Conservation (phyloP, 768 basidiomycete genomes). For the Termitomyces titanicus region DNA sequence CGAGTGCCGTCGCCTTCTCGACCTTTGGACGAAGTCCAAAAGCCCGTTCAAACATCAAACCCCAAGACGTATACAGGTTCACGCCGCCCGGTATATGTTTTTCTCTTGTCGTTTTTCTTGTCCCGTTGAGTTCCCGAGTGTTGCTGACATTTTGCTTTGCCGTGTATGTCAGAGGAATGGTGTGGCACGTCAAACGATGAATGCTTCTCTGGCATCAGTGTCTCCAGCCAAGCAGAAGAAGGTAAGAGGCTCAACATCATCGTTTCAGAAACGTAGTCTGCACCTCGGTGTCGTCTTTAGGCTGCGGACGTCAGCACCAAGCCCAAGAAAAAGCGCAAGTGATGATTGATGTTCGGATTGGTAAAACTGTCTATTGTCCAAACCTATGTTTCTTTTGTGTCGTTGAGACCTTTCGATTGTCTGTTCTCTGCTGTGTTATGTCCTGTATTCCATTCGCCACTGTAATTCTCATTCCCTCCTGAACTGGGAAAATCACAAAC, state of each 20-base stretch:
- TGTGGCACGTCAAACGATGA: not conserved
- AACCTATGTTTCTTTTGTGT: not conserved
- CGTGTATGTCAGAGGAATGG: not conserved
- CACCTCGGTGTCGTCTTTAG: not conserved
- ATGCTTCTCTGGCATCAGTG: not conserved
- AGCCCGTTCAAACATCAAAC: not conserved
- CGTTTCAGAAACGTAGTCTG: not conserved
- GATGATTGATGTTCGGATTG: not conserved
- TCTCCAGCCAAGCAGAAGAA: not conserved
- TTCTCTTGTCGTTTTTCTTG: not conserved
- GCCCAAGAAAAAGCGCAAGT: conserved; percentile 9
- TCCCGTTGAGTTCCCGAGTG: not conserved
- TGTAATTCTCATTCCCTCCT: not conserved
- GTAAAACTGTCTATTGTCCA: not conserved
- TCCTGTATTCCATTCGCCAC: not conserved
- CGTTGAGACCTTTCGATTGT: not conserved
- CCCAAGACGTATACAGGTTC: not conserved
- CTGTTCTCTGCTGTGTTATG: not conserved
- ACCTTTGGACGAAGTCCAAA: not conserved
- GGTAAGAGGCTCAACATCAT: not conserved
- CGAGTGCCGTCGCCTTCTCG: conserved; percentile 6
- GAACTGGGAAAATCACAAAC: too few relatives aligned
- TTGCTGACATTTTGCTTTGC: not conserved
- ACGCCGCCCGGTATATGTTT: conserved; percentile 11
- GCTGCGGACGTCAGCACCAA: not conserved